Evolutionary conservation across 2,329 filamentous ascomycete species (phyloP), one percentile per base, ranked within the genome.

Genomic region (Aspergillus neoniger): DNA sequence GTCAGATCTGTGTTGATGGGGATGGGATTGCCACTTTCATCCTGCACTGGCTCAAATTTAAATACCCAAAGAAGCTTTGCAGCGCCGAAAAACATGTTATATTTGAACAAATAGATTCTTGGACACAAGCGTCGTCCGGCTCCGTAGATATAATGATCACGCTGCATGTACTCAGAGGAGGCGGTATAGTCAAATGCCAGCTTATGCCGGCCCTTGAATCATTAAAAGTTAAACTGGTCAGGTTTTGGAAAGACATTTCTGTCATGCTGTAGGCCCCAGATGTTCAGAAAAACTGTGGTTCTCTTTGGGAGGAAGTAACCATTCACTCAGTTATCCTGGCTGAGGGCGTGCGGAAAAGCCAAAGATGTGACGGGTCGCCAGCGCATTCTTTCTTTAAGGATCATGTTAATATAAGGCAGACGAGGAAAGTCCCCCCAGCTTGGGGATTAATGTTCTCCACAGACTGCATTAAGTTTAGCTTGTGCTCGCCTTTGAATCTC

Each of bases 331-430:
- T 79, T 76, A 49, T 81, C 79, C 55, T 66, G 32, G 3, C 30
- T 55, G 3, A 59, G 21, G 12, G 60, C 62, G 55, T 68, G 66
- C 1, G 65, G 60, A 43, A 70, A 59, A 2, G 56, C 55, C 0
- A 63, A 48, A 4, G 64, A 59, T 3, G 61, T 49, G 10, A 64
- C 62, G 0, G 84, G 82, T 5, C 83, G 77, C 83, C 85, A 86
- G 2, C 85, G 78, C 10, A 86, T 71, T 1, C 82, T 77, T 62
- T 88, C 85, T 61, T 86, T 85, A 17, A 86, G 77, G 12, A 85
- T 76, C 1, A 81, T 82, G 19, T 79, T 76, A 32, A 86, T 68
- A 65, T 87, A 65, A 1, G 61, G 62, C 15, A 69, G 69, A 23
- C 43, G 28, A 39, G 59, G 52, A 48, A 66, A 63, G 48, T 72